Base-by-base conservation (phyloP, 2,329 filamentous ascomycete species). In the Calonectria honghensis region DNA sequence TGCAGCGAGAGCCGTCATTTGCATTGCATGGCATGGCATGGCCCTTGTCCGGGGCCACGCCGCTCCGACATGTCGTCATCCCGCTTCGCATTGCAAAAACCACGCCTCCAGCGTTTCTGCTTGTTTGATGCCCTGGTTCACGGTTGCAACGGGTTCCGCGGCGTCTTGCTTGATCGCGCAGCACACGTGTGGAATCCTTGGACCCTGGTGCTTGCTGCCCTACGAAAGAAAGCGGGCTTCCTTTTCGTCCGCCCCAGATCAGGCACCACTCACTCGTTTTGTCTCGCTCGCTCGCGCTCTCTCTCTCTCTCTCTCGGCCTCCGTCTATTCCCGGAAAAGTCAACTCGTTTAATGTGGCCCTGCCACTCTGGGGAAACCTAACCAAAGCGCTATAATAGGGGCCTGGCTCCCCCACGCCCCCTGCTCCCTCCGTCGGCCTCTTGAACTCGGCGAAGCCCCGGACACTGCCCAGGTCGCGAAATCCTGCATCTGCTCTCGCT, bases 361-460 rank as follows among this genome's bases (percentile, higher is more conserved):
- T 63, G 57, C 57, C 57, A 63, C 39, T 63, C 57, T 63, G 57
- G 57, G 57, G 57, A 63, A 63, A 39, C 57, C 57, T 63, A 63
- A 63, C 35, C 13, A 29, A 6, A 41, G 57, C 24, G 20, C 24
- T 63, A 63, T 63, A 63, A 63, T 63, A 63, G 57, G 57, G 57
- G 35, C 57, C 35, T 1, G 32, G 10, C 57, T 41, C 45, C 57
- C 57, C 57, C 57, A 31, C 57, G 24, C 3, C 57, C 57, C 57
- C 35, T 39, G 37, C 57, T n/a, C 52, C 41, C n/a, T 41, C 57
- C n/a, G 57, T 41, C 24, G 24, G 57, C 57, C 57, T 63, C 57
- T 41, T 59, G 54, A 59, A 35, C 52, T n/a, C 31, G 10, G 20
- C 54, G 32, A 59, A 20, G 32, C 54, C 54, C 35, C 54, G 31